phyloP scores from a whole-genome alignment of 345 rosid genomes.

The Lumnitzera racemosa region DNA sequence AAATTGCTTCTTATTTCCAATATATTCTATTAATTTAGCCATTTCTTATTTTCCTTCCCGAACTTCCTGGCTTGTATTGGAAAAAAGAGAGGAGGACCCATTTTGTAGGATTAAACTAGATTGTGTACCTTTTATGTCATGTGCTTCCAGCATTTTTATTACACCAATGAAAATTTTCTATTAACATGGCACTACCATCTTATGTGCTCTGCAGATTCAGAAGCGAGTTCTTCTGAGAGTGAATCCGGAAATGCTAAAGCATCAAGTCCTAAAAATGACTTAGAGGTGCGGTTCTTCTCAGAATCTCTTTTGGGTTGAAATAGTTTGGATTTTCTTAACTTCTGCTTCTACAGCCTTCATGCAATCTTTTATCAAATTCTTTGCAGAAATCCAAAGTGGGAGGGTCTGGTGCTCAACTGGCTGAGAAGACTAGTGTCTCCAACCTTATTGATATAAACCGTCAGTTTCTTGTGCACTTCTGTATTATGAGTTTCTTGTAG shows the following conservation, averaged over 20 bases:
- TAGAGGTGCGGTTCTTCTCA: conserved; percentile 31
- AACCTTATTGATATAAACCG: conserved; percentile 41
- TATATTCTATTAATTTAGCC: too few species aligned
- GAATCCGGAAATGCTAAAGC: conserved; percentile 43
- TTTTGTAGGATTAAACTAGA: too few species aligned
- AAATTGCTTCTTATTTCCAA: too few species aligned
- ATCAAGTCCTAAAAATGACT: conserved; percentile 21
- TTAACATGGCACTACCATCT: too few species aligned
- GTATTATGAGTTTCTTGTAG: neutral
- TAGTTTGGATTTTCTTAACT: too few species aligned
- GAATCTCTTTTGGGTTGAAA: neutral
- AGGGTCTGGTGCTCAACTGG: conserved; percentile 34
- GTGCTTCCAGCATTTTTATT: neutral
- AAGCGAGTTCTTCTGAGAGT: conserved; percentile 50
- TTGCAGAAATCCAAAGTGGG: conserved; percentile 19
- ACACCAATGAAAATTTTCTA: too few species aligned
- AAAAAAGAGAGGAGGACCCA: too few species aligned
- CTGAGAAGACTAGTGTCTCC: conserved; percentile 27
- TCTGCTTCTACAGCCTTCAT: neutral
- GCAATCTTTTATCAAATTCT: neutral
- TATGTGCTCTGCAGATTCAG: conserved; percentile 37
- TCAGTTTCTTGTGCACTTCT: conserved; percentile 32
- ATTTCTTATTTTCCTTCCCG: too few species aligned
- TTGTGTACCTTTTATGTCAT: too few species aligned
- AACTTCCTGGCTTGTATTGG: too few species aligned